These are phyloP conservation scores for Tulasnella sp. DNA, from an alignment of 768 basidiomycete genomes.

Conservation along the genomic window DNA sequence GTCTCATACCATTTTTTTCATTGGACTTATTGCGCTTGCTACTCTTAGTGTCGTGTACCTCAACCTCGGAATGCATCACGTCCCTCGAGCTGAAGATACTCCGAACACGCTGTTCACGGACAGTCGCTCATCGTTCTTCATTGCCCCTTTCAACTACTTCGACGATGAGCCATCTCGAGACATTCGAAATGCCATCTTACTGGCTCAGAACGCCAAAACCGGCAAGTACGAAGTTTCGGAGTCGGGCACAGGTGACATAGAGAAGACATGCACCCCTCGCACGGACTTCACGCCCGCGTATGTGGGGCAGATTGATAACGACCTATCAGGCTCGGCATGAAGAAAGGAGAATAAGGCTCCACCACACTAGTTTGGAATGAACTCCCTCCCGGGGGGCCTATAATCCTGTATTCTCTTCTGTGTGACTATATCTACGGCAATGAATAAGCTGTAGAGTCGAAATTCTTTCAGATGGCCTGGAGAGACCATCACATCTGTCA, in stretches of 20 bases:
- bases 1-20: not conserved
- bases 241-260: not conserved
- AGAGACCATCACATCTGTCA: no score
- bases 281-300: not conserved
- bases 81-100: not conserved
- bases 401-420: no score
- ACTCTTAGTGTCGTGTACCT: not conserved
- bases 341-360: no score
- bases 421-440: no score
- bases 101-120: slow-evolving; percentile 1
- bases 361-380: no score
- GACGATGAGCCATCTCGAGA: not conserved
- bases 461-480: no score
- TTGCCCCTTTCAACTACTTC: not conserved
- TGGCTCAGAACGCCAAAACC: not conserved
- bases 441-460: no score
- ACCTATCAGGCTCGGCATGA: no score
- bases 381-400: no score
- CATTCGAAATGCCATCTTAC: not conserved
- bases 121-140: not conserved
- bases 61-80: not conserved
- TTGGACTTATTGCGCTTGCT: not conserved
- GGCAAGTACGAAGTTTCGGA: not conserved
- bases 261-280: not conserved
- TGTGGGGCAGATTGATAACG: not conserved